Evolutionary conservation across 1,139 yeast species (phyloP).

Genomic region (Debaryomyces nepalensis): DNA sequence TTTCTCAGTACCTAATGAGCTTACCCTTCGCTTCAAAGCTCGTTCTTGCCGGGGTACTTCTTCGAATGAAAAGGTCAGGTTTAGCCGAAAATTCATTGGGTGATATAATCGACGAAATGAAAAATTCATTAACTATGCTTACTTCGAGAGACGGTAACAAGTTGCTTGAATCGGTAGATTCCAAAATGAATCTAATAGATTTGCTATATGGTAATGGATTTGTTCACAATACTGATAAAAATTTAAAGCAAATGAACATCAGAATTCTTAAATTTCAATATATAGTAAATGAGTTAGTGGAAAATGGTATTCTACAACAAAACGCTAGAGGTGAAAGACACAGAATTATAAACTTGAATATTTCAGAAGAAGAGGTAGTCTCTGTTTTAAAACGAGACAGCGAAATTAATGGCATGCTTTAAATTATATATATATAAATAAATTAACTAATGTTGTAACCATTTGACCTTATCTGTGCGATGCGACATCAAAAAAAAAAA

Average conservation of each 20-base stretch:
- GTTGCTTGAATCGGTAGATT: slow-evolving; percentile 22
- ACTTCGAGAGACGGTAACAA: slow-evolving; percentile 27
- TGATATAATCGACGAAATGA: slow-evolving; percentile 79
- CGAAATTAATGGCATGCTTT: slow-evolving; percentile 23
- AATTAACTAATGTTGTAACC: too few species aligned
- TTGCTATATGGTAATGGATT: slow-evolving; percentile 35
- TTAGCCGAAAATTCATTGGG: slow-evolving; percentile 73
- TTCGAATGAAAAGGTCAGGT: slow-evolving; percentile 70
- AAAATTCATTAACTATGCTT: slow-evolving; percentile 38
- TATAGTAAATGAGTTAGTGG: slow-evolving; percentile 68
- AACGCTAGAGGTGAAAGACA: slow-evolving; percentile 69
- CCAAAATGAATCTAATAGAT: slow-evolving; percentile 24
- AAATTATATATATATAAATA: slow-evolving; percentile 1
- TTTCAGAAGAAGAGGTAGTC: slow-evolving; percentile 72
- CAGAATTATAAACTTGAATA: slow-evolving; percentile 62
- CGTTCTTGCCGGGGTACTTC: slow-evolving; percentile 66
- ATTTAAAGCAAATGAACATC: slow-evolving; percentile 24
- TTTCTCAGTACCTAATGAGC: slow-evolving; percentile 58
- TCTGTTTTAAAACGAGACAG: slow-evolving; percentile 62
- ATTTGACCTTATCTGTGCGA: slow-evolving; percentile 4
- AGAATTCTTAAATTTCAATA: slow-evolving; percentile 53
- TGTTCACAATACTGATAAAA: slow-evolving; percentile 16
- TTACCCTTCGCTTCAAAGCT: slow-evolving; percentile 75
- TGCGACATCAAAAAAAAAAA: slow-evolving; percentile 4
- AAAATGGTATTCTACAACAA: slow-evolving; percentile 78